Percentiles rank a stretch among this genome's conserved stretches.
Conservation (phyloP, 768 basidiomycete species). For the Glaciozyma antarctica region DNA sequence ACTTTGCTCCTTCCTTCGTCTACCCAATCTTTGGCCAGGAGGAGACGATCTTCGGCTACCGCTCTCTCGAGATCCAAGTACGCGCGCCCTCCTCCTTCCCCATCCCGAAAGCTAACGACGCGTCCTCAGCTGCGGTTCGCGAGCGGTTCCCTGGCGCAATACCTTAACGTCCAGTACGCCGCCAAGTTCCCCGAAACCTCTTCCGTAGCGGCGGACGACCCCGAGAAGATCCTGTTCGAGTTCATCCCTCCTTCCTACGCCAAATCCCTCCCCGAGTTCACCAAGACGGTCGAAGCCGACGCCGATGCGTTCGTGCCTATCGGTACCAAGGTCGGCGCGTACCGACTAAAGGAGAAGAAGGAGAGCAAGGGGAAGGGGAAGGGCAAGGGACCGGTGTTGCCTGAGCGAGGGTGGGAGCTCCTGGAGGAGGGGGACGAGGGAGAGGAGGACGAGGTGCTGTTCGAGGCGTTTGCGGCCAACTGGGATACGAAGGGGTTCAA, state of each 20-base stretch:
- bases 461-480: slow-evolving; percentile 83
- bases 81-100: not conserved
- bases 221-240: slow-evolving; percentile 62
- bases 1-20: slow-evolving; percentile 80
- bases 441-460: slow-evolving; percentile 58
- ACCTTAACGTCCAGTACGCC: slow-evolving; percentile 58
- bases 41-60: slow-evolving; percentile 91
- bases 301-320: slow-evolving; percentile 65
- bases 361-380: slow-evolving; percentile 52
- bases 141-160: slow-evolving; percentile 74
- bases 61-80: slow-evolving; percentile 72
- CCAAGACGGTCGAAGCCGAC: slow-evolving; percentile 62
- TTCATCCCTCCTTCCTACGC: slow-evolving; percentile 72
- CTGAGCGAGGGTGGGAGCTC: slow-evolving; percentile 21
- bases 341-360: slow-evolving; percentile 51
- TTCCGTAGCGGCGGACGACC: slow-evolving; percentile 69
- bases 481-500: slow-evolving; percentile 78
- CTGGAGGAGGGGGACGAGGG: slow-evolving; percentile 42
- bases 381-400: slow-evolving; percentile 35
- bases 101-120: not conserved
- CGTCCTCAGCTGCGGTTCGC: slow-evolving; percentile 62
- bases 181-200: slow-evolving; percentile 52
- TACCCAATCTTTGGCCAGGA: slow-evolving; percentile 97
- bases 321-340: slow-evolving; percentile 66
- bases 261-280: slow-evolving; percentile 58